Evolutionary conservation across 306 rosid genomes (phyloP).

Genomic region (apple (Malus domestica)): ASM211411v1 NC_041791.1:6476001-6476500

Average conservation of each 20-base stretch:
- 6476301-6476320: neutral
- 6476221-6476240: neutral
- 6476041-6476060: constrained; percentile 41
- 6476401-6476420: neutral
- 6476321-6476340: neutral
- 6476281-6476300: neutral
- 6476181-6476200: neutral
- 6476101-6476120: constrained; percentile 42
- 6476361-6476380: neutral
- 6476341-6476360: neutral
- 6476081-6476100: constrained; percentile 39
- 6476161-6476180: constrained; percentile 27
- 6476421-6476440: neutral
- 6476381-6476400: neutral
- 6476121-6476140: constrained; percentile 38
- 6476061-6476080: constrained; percentile 42
- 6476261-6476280: neutral
- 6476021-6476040: constrained; percentile 41
- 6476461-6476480: neutral
- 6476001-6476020: constrained; percentile 44
- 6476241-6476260: neutral
- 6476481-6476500: neutral
- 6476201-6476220: neutral
- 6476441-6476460: no score
- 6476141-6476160: constrained; percentile 38